Conservation (phyloP, 495 filamentous ascomycete genomes). For the Letharia columbiana region DNA sequence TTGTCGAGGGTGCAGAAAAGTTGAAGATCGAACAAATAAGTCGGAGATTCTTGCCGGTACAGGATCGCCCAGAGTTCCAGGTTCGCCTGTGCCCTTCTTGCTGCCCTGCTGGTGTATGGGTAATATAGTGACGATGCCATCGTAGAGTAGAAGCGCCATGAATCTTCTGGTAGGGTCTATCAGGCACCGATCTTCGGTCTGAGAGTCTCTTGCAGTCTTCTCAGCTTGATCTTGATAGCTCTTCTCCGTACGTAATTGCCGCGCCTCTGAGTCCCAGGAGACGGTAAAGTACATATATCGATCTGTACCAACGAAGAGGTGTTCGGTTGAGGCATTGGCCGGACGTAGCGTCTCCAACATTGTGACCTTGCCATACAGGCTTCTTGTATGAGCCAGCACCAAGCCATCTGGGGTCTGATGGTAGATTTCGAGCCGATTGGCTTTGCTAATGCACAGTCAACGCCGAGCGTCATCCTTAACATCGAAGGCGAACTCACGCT, state of each 20-base stretch:
- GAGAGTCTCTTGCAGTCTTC: conserved; percentile 67
- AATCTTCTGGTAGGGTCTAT: conserved; percentile 76
- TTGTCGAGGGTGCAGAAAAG: conserved; percentile 65
- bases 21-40: conserved; percentile 72
- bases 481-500: conserved; percentile 54
- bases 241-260: conserved; percentile 58
- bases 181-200: conserved; percentile 64
- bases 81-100: conserved; percentile 40
- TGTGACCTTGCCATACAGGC: conserved; percentile 73
- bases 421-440: conserved; percentile 88
- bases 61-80: conserved; percentile 57
- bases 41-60: conserved; percentile 72
- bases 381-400: conserved; percentile 50
- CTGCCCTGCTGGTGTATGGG: conserved; percentile 56
- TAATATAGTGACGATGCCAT: conserved; percentile 73
- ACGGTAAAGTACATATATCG: conserved; percentile 83
- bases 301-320: conserved; percentile 89
- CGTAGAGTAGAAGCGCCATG: conserved; percentile 80
- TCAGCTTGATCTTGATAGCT: conserved; percentile 65
- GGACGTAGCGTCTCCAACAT: conserved; percentile 80
- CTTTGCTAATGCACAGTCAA: conserved; percentile 50
- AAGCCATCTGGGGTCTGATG: conserved; percentile 51
- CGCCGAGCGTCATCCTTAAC: conserved; percentile 1
- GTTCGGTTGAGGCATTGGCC: conserved; percentile 61
- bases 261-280: conserved; percentile 62